Base-by-base conservation (phyloP, 2,329 filamentous ascomycete genomes). In the Sporothrix phasma region DNA sequence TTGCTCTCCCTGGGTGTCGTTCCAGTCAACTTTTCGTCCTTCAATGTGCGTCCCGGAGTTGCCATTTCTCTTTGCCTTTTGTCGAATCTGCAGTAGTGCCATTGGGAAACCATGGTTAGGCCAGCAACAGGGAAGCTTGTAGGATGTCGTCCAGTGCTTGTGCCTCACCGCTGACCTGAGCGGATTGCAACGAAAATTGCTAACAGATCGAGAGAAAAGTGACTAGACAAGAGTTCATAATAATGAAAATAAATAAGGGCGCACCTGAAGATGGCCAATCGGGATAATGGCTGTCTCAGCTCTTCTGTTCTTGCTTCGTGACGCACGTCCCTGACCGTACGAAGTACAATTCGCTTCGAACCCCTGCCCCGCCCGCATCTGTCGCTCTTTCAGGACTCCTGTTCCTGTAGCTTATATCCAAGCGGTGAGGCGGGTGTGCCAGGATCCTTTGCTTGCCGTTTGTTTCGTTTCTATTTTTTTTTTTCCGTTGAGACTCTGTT, bases 31-130 rank as follows among this genome's bases (percentile, higher is more conserved):
- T 43, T 62, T 54, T 54, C 47, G 60, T 62, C 60, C 34, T 51
- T 31, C 46, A 62, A 49, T 43, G 8, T 31, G 51, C 47, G n/a
- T 56, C 31, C 51, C 31, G 31, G 15, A 17, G 51, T 31, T 19
- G 51, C 31, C 31, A 39, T 34, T 49, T 8, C 45, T 49, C 59
- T 46, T 45, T 46, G 51, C 51, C 51, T 56, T 19, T 39, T 56
- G 51, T 17, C 43, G 19, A 29, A 37, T 41, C 19, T 63, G 61
- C 61, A 63, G 49, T 63, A 63, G 61, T 49, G 61, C 26, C 5
- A 17, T 45, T 41, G 39, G 29, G 37, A 45, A 54, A 53, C 61
- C 45, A 53, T 31, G 61, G 34, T n/a, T 43, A 53, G 43, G 26
- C 31, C 15, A 29, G 31, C 29, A 62, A 19, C 26, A 53, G 34